Evolutionary conservation across 2,329 filamentous ascomycete genomes (phyloP).

Genomic region (Pyrenophora teres): DNA sequence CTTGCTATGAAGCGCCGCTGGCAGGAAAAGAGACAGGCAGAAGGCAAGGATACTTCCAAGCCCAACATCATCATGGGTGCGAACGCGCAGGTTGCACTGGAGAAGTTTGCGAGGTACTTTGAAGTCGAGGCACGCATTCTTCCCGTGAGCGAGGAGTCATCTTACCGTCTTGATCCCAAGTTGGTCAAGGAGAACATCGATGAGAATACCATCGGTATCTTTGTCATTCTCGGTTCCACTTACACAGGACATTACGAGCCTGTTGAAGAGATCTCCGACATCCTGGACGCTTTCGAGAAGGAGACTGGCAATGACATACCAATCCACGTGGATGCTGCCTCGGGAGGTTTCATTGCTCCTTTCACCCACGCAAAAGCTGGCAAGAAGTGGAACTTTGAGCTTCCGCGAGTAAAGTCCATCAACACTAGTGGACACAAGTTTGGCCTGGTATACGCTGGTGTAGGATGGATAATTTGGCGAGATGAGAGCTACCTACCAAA

Average conservation of each 20-base stretch:
- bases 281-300: slow-evolving; percentile 66
- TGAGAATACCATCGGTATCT: slow-evolving; percentile 78
- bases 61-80: slow-evolving; percentile 78
- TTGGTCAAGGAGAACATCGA: slow-evolving; percentile 70
- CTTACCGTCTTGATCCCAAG: slow-evolving; percentile 66
- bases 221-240: slow-evolving; percentile 72
- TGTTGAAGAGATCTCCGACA: slow-evolving; percentile 68
- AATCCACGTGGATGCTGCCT: slow-evolving; percentile 68
- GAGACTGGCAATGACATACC: slow-evolving; percentile 68
- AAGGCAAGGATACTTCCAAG: slow-evolving; percentile 65
- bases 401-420: slow-evolving; percentile 68
- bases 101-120: slow-evolving; percentile 76
- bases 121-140: slow-evolving; percentile 71
- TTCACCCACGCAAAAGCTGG: slow-evolving; percentile 63
- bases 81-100: slow-evolving; percentile 73
- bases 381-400: slow-evolving; percentile 66
- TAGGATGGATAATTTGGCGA: slow-evolving; percentile 64
- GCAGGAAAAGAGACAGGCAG: slow-evolving; percentile 65
- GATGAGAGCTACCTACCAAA: slow-evolving; percentile 68
- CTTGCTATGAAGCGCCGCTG: slow-evolving; percentile 71
- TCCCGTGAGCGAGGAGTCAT: slow-evolving; percentile 65
- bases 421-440: slow-evolving; percentile 69
- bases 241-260: slow-evolving; percentile 77
- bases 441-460: slow-evolving; percentile 67
- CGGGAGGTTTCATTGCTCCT: slow-evolving; percentile 65